A percentile compares a stretch with the other conserved stretches of the same genome.
These are phyloP conservation scores for Coemansia sp. DNA, from an alignment of 192 early-diverging fungal species.

Conservation along the genomic window DNA sequence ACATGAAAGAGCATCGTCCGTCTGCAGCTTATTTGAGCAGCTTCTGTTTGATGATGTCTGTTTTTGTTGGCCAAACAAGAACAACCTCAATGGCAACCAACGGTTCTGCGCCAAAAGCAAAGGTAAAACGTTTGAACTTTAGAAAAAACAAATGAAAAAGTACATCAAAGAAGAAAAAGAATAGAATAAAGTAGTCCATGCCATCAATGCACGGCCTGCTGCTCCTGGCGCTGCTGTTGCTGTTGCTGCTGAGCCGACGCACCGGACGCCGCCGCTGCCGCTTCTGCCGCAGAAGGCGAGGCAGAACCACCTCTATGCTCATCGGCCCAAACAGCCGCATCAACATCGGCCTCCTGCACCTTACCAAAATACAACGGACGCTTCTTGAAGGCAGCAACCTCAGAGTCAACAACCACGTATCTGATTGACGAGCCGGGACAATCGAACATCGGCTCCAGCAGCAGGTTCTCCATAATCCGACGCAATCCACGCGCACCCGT, in stretches of 20 bases:
- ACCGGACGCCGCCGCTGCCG: no score
- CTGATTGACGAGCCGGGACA: constrained; percentile 70
- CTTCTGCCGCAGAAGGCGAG: background rate
- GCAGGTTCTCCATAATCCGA: constrained; percentile 82
- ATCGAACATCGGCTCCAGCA: constrained; percentile 81
- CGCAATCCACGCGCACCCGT: constrained; percentile 86
- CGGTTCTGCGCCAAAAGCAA: background rate
- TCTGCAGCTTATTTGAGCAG: no score
- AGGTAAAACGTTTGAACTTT: background rate
- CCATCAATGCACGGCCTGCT: constrained; percentile 3
- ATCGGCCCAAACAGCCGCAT: constrained; percentile 52
- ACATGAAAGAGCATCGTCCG: no score
- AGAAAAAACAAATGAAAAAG: background rate
- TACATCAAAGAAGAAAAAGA: background rate
- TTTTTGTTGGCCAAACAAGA: no score
- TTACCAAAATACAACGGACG: constrained; percentile 63
- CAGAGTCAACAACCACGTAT: constrained; percentile 71
- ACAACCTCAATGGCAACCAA: background rate
- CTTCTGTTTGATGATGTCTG: no score
- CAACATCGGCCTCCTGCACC: constrained; percentile 53
- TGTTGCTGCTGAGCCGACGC: constrained; percentile 4
- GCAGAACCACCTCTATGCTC: constrained; percentile 14
- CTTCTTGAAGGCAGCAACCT: constrained; percentile 65
- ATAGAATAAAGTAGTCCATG: background rate
- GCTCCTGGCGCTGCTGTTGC: background rate